Base-by-base conservation (phyloP, 2,329 filamentous ascomycete species). In the Exophiala lecanii-corni region DNA sequence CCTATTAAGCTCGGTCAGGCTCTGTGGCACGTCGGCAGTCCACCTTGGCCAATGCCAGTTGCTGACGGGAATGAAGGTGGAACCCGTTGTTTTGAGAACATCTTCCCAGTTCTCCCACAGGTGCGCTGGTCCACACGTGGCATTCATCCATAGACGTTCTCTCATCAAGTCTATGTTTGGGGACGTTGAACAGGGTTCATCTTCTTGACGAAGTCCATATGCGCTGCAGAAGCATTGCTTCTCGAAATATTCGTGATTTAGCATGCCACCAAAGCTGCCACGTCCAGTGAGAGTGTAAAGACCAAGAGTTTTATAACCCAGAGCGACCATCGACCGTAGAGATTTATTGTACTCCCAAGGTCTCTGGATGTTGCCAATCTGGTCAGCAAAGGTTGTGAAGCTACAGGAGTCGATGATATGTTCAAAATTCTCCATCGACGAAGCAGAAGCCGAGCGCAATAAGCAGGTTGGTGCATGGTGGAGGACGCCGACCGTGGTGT, bases 191-290 rank as follows among this genome's bases (percentile, higher is more conserved):
- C 58, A 62, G n/a, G 53, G 49, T 20, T 56, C 51, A 9, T 39
- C 19, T 20, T 44, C 36, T 6, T 20, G 17, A 30, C 57, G 43
- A 20, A 55, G 39, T 36, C 33, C 38, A 36, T 58, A 59, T 7
- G 44, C 20, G 21, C 45, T 39, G 46, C 61, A 63, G 49, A 64
- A 61, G 45, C 61, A 64, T 41, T 39, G 19, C 47, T 53, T 63
- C 38, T 64, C 61, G 36, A 62, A 60, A 45, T 62, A 62, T 17
- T 57, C 41, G n/a, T n/a, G n/a, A n/a, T n/a, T n/a, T n/a, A n/a
- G n/a, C n/a, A n/a, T n/a, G 25, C 55, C 57, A 38, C 52, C 23
- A 25, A 12, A 15, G 20, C 61, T 38, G 40, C 18, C 25, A 38
- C 21, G 18, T 9, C 37, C 9, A 17, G 55, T 58, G 17, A 60